Conservation (phyloP, 2,329 filamentous ascomycete species). For the Penicillium paneum region DNA sequence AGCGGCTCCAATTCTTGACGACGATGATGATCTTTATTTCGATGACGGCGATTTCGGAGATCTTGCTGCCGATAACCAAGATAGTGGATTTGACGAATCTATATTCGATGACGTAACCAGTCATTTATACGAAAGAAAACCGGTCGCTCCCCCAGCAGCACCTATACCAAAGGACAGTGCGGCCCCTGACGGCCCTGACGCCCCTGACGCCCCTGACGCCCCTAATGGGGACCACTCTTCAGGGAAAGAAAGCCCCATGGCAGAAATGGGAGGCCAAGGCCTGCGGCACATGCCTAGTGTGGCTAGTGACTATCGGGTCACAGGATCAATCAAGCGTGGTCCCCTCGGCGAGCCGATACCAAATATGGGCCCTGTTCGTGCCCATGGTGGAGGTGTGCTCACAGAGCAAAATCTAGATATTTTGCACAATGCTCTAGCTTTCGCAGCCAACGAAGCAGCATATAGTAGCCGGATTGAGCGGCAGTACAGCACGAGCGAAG, state of each 20-base stretch:
- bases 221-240: conserved; percentile 3
- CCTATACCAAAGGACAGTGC: conserved; percentile 9
- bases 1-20: conserved; percentile 13
- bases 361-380: conserved; percentile 36
- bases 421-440: conserved; percentile 80
- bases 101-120: conserved; percentile 49
- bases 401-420: conserved; percentile 61
- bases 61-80: conserved; percentile 30
- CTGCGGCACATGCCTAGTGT: conserved; percentile 37
- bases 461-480: conserved; percentile 72
- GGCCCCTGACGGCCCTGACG: neutral
- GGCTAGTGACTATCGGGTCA: conserved; percentile 32
- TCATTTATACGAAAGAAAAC: conserved; percentile 42
- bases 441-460: conserved; percentile 73
- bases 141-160: conserved; percentile 15
- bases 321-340: conserved; percentile 22
- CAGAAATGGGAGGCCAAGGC: conserved; percentile 14
- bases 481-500: conserved; percentile 50
- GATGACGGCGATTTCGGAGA: conserved; percentile 49
- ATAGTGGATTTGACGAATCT: conserved; percentile 46
- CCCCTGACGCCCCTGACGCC: neutral
- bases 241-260: conserved; percentile 15
- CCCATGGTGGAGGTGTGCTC: conserved; percentile 37
- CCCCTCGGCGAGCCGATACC: conserved; percentile 27
- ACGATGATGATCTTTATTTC: conserved; percentile 47